phyloP scores from a whole-genome alignment of 140 eudicot species.

The Cichorium intybus region DNA sequence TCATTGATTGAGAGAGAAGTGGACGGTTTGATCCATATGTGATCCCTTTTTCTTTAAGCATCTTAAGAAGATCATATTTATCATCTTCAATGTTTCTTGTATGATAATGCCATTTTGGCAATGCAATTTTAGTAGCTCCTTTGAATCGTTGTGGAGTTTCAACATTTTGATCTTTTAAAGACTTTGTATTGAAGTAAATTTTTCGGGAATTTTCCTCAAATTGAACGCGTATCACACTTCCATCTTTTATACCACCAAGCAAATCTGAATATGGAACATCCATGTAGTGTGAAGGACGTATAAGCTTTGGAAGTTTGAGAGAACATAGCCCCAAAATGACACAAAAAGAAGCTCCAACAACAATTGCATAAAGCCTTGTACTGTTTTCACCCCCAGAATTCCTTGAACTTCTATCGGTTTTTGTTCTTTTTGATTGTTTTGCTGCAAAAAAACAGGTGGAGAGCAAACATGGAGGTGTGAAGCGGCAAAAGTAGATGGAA shows the following conservation, averaged over 20 bases:
- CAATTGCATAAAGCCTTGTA: slow-evolving; percentile 20
- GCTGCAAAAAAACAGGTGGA: slow-evolving; percentile 6
- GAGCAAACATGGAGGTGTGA: background rate
- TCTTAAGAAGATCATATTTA: slow-evolving; percentile 28
- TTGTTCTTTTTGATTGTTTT: slow-evolving; percentile 15
- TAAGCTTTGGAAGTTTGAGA: slow-evolving; percentile 20
- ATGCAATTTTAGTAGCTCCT: background rate
- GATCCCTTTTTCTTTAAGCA: slow-evolving; percentile 29
- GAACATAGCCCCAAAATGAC: slow-evolving; percentile 26
- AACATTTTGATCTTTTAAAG: slow-evolving; percentile 13
- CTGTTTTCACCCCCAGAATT: background rate
- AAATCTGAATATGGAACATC: slow-evolving; percentile 37
- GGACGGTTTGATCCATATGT: slow-evolving; percentile 38
- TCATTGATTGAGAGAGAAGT: slow-evolving; percentile 28
- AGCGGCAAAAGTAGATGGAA: background rate
- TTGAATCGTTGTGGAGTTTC: slow-evolving; percentile 15
- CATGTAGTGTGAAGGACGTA: slow-evolving; percentile 8
- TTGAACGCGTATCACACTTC: slow-evolving; percentile 36
- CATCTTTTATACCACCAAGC: slow-evolving; percentile 32
- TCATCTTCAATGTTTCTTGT: slow-evolving; percentile 42
- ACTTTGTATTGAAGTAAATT: slow-evolving; percentile 31
- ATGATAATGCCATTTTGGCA: slow-evolving; percentile 31
- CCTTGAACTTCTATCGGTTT: background rate
- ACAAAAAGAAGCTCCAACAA: slow-evolving; percentile 32
- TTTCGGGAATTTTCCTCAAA: slow-evolving; percentile 39